Base-by-base conservation (phyloP, 2,329 filamentous ascomycete genomes). In the Dothiorella sarmentorum region DNA sequence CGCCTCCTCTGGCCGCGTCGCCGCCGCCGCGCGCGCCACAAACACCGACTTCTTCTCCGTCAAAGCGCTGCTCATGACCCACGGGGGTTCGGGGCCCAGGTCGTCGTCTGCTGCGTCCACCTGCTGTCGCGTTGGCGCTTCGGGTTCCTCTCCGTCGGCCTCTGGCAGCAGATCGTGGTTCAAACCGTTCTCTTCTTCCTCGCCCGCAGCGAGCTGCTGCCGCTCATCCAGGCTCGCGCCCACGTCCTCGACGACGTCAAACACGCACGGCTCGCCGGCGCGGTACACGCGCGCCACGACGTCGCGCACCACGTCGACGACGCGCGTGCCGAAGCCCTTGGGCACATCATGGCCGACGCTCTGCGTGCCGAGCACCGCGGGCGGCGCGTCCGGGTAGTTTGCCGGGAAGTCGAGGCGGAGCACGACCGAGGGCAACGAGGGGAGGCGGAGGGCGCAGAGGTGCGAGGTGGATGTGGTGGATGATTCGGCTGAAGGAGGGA, bases 41-140 rank as follows among this genome's bases (percentile, higher is more conserved):
- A 99, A 99, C 1, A 90, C 85, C 0, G 91, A 97, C 69, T 91
- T 96, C 70, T 90, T 87, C 73, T 96, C 92, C 0, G 85, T 82
- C 6, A 94, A 75, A 0, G 85, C 80, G 4, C 89, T 85, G 0
- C 91, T 95, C 0, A 92, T 64, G 0, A 80, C 80, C 94, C 94
- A 99, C 0, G 76, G 73, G 2, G 84, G 84, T 78, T 24, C 72
- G 68, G 11, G 70, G 33, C 65, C 62, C 17, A 65, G 63, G 29
- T 78, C 74, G 2, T 82, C 67, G 38, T 64, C 33, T 66, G 58
- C 11, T 47, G 5, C 43, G 24, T 29, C 18, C 18, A 35, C 29
- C 56, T 65, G 52, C 20, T 63, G 60, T 67, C 65, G 64, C 44
- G 49, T 63, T 58, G 76, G 80, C 63, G 68, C 62, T 38, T n/a